Base-by-base conservation (phyloP, 169 alveolate species). In the Plasmodium vivax region DNA sequence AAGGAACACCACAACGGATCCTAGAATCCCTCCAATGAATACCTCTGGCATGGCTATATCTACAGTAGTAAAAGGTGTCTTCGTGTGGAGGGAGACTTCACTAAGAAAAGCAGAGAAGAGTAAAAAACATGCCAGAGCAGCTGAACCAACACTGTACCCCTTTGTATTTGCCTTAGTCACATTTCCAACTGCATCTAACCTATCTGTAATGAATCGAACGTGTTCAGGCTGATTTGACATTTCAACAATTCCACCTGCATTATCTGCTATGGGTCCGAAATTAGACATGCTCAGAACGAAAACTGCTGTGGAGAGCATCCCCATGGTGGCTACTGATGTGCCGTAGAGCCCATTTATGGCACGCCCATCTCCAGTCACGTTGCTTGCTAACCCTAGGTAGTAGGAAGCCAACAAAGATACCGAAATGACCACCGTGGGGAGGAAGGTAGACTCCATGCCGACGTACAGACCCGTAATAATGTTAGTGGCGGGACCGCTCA, bases 211-310 rank as follows among this genome's bases (percentile, higher is more conserved):
- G 71, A 93, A 85, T 81, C 98, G 97, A 71, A 97, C 96, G 27
- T 96, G 83, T 85, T 96, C 96, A 38, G 97, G 95, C 85, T 94
- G 95, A 85, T 96, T 96, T 71, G 97, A 85, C 98, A 97, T 96
- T 85, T 97, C 98, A 58, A 96, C 98, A 73, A 97, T 97, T 56
- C 99, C 98, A 34, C 98, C 98, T 74, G 99, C 99, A 85, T 98
- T 98, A 95, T 97, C 98, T 56, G 98, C 96, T 82, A 98, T 97
- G 19, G 99, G 99, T 10, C 98, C 98, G 80, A 97, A 98, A 77
- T 97, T 97, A 62, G 96, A 95, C 90, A 97, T 96, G 56, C 98
- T 96, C 10, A 97, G 83, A 51, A 97, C 97, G 73, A 96, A 94
- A 62, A 95, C 92, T 34, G 97, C 95, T 58, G 97, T 96, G 45